These are phyloP conservation scores for Xylaria telfairii DNA, from an alignment of 495 filamentous ascomycete species.

Conservation along the genomic window DNA sequence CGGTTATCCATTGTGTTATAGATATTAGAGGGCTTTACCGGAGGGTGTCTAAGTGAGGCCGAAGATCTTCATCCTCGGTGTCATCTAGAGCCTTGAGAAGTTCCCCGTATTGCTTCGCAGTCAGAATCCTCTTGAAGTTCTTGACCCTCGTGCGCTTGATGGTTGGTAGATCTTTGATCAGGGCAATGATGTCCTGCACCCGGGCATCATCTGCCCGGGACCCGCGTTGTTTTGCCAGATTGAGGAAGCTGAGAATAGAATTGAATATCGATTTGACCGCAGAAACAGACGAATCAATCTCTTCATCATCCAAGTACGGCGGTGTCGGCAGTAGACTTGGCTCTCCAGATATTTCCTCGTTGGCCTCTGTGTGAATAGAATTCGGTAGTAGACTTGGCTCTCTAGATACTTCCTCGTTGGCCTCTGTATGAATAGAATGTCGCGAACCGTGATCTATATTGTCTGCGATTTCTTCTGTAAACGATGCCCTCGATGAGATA, in stretches of 20 bases:
- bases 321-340: not conserved
- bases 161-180: slow-evolving; percentile 8
- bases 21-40: not conserved
- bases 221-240: slow-evolving; percentile 16
- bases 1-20: no score
- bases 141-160: not conserved
- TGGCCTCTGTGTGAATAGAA: no score
- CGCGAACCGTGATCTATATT: not conserved
- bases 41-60: not conserved
- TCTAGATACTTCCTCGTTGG: not conserved
- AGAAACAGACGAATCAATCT: not conserved
- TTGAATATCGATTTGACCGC: not conserved
- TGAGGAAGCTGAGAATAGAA: slow-evolving; percentile 1
- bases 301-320: not conserved
- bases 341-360: not conserved
- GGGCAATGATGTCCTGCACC: not conserved
- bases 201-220: slow-evolving; percentile 7
- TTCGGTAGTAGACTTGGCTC: not conserved
- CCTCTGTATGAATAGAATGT: not conserved
- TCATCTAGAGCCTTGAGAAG: slow-evolving; percentile 1
- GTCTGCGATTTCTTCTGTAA: not conserved
- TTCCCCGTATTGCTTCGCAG: slow-evolving; percentile 3
- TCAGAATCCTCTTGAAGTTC: not conserved
- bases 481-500: not conserved
- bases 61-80: not conserved